These are phyloP conservation scores for Paulownia fortunei DNA, from an alignment of 257 asterid species.

Conservation along the genomic window DNA sequence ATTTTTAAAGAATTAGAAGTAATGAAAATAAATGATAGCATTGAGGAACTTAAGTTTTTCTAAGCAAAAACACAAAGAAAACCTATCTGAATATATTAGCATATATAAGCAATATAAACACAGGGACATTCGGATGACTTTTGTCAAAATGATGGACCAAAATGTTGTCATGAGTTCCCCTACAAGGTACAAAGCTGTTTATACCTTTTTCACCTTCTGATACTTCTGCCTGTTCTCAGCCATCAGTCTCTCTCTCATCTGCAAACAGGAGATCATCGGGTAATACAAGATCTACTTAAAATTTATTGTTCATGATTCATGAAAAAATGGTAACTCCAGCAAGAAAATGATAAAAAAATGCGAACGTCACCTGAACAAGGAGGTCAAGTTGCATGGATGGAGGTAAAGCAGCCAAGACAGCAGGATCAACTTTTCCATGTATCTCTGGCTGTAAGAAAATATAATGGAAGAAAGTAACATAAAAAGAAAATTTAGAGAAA, in stretches of 20 bases:
- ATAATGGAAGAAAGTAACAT: not conserved
- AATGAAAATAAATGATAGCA: constrained; percentile 14
- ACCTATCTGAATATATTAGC: not conserved
- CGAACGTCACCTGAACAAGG: constrained; percentile 80
- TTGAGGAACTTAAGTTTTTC: not conserved
- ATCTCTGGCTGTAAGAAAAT: constrained; percentile 71
- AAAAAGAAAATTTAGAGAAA: not conserved
- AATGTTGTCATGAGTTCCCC: not conserved
- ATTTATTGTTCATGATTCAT: not conserved
- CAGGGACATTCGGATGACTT: not conserved
- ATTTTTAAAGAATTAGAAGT: constrained; percentile 3
- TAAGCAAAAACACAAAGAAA: not conserved
- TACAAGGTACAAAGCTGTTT: not conserved
- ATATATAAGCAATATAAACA: not conserved
- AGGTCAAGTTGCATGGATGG: constrained; percentile 99
- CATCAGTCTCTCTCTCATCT: constrained; percentile 99
- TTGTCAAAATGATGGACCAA: not conserved
- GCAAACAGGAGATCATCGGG: constrained; percentile 38
- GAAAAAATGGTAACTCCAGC: not conserved
- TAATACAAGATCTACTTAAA: constrained; percentile 18
- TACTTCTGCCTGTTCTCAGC: constrained; percentile 97
- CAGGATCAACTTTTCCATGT: constrained; percentile 92
- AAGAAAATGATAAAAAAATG: not conserved
- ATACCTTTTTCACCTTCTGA: constrained; percentile 97
- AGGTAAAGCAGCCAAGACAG: constrained; percentile 89